Evolutionary conservation across 2,329 filamentous ascomycete species (phyloP), one percentile per base, ranked within the genome.

Genomic region (Aspergillus sp.): DNA sequence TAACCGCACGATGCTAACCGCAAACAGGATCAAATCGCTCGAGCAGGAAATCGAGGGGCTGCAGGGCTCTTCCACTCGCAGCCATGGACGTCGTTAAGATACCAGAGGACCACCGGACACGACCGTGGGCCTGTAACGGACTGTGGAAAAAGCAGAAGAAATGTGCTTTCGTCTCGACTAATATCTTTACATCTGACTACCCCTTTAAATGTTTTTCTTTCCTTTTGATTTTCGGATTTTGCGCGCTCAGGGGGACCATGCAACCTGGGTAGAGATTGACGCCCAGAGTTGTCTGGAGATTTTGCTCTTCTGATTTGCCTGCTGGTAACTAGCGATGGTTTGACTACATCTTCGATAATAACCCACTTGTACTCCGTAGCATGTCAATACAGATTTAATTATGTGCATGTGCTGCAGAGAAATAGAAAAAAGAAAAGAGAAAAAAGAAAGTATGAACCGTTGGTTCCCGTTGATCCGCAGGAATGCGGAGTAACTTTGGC

Each of bases 1-100:
- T 57, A 9, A n/a, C 10, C 7, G 10, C 30, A 5, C 54, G 7
- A 36, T 62, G 63, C 74, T 79, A 63, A 79, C 69, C 17, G 13
- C 28, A 9, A 48, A 55, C 65, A 81, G 79, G 21, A 82, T 82
- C 78, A 82, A 82, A 73, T 72, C 78, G 55, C 76, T 82, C 68
- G 95, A 99, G 82, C 84, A 86, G 69, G 95, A 99, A 76, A 89
- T 99, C 74, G 95, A 99, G 81, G 82, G 87, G 70, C 91, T 98
- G 87, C 94, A 98, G 81, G 91, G 91, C 78, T 91, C 86, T 76
- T 87, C 92, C 74, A 91, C 91, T 76, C 91, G 93, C 83, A 96
- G 91, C 82, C 91, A 95, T 78, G 92, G 93, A 72, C 92, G 93
- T 80, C 92, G 92, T 80, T 97, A 93, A 78, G 54, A 64, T 68